Conservation (phyloP, 306 rosid genomes). For the Lablab purpureus region DNA sequence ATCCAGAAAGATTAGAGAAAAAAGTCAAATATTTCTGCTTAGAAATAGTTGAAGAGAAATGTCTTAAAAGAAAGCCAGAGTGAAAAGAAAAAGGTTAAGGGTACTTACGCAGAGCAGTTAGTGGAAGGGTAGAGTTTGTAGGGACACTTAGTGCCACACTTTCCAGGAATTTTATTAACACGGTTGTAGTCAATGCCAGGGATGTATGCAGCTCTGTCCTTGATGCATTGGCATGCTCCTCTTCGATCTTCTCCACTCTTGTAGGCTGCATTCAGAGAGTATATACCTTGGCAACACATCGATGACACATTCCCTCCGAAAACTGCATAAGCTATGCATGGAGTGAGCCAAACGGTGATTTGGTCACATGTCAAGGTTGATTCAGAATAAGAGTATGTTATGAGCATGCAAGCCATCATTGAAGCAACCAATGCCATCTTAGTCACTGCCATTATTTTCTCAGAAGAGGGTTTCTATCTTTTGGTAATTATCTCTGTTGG, state of each 20-base stretch:
- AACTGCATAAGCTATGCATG: slow-evolving; percentile 71
- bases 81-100: not conserved
- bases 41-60: no score
- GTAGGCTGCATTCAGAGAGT: slow-evolving; percentile 55
- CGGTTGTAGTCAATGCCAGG: slow-evolving; percentile 59
- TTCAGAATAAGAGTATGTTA: slow-evolving; percentile 17
- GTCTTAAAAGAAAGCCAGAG: no score
- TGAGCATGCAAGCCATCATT: slow-evolving; percentile 43
- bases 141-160: slow-evolving; percentile 63
- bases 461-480: not conserved
- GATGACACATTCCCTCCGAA: slow-evolving; percentile 62
- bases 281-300: slow-evolving; percentile 65
- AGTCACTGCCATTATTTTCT: slow-evolving; percentile 10
- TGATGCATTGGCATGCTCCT: slow-evolving; percentile 62
- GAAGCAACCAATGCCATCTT: slow-evolving; percentile 37
- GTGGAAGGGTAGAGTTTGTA: slow-evolving; percentile 73
- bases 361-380: slow-evolving; percentile 59
- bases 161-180: slow-evolving; percentile 43
- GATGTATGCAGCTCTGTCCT: slow-evolving; percentile 52
- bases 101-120: slow-evolving; percentile 59
- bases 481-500: not conserved
- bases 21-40: not conserved
- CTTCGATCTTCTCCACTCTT: slow-evolving; percentile 52
- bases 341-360: slow-evolving; percentile 52
- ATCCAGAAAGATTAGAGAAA: not conserved